Conservation (phyloP, 2,329 filamentous ascomycete species). For the Exophiala aquamarina region DNA sequence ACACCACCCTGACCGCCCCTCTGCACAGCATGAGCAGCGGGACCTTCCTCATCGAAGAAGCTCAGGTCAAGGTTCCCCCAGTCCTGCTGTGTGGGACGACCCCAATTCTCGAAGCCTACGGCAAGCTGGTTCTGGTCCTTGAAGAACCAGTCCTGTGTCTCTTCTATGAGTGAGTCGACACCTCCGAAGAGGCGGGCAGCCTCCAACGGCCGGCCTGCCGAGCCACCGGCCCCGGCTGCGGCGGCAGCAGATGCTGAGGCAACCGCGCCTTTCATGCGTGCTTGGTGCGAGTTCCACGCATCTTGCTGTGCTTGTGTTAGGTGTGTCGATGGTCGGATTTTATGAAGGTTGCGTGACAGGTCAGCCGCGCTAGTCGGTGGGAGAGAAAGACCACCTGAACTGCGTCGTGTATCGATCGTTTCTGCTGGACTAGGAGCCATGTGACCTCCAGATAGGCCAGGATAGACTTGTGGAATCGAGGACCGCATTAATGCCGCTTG, state of each 20-base stretch:
- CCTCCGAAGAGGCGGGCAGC: constrained; percentile 58
- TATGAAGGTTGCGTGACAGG: constrained; percentile 19
- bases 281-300: constrained; percentile 35
- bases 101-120: constrained; percentile 64
- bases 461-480: constrained; percentile 11
- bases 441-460: constrained; percentile 11
- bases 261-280: constrained; percentile 13
- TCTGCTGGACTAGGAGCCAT: constrained; percentile 19
- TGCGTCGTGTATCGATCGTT: constrained; percentile 20
- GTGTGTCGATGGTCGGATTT: constrained; percentile 21
- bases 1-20: neutral
- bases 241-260: constrained; percentile 23
- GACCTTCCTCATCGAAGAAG: constrained; percentile 18
- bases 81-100: constrained; percentile 23
- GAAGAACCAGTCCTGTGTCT: constrained; percentile 66
- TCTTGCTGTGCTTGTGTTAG: constrained; percentile 32
- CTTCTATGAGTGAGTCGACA: constrained; percentile 60
- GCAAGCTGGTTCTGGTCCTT: constrained; percentile 62
- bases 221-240: constrained; percentile 27
- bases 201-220: constrained; percentile 42
- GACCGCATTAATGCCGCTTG: constrained; percentile 14
- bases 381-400: constrained; percentile 25
- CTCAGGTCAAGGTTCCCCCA: constrained; percentile 23
- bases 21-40: neutral
- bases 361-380: constrained; percentile 31